Evolutionary conservation across 129 eudicot species (phyloP).

Genomic region (Erigeron canadensis): DNA sequence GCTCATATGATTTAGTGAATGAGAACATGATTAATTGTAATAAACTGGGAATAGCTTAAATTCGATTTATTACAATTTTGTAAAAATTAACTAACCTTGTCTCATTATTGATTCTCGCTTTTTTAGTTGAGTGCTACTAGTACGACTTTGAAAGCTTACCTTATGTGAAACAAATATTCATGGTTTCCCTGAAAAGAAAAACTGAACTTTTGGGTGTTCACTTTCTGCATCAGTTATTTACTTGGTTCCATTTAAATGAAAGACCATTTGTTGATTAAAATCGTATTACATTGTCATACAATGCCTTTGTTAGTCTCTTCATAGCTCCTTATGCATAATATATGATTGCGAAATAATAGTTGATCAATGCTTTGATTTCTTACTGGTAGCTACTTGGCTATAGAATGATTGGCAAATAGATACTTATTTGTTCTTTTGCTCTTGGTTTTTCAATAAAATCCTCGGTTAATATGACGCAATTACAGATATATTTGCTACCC

Average conservation of each 20-base stretch:
- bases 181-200: too few species aligned
- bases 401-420: too few species aligned
- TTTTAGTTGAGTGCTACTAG: neutral
- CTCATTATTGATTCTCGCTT: neutral
- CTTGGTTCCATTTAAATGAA: neutral
- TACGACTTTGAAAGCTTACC: neutral
- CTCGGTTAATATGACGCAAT: neutral
- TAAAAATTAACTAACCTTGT: neutral
- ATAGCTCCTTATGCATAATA: too few species aligned
- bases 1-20: constrained; percentile 25
- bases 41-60: constrained; percentile 10
- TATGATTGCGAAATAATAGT: too few species aligned
- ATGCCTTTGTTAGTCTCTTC: neutral
- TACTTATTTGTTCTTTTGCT: too few species aligned
- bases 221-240: neutral
- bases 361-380: too few species aligned
- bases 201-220: too few species aligned
- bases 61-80: neutral
- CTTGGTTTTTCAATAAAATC: neutral
- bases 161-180: neutral
- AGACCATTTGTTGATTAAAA: neutral
- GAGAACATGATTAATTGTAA: neutral
- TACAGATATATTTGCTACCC: neutral
- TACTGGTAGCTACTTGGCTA: too few species aligned
- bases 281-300: neutral